Percentiles rank a stretch among this genome's conserved stretches.
These are phyloP conservation scores for Aspergillus ustus DNA, from an alignment of 2,329 filamentous ascomycete species.

Conservation along the genomic window DNA sequence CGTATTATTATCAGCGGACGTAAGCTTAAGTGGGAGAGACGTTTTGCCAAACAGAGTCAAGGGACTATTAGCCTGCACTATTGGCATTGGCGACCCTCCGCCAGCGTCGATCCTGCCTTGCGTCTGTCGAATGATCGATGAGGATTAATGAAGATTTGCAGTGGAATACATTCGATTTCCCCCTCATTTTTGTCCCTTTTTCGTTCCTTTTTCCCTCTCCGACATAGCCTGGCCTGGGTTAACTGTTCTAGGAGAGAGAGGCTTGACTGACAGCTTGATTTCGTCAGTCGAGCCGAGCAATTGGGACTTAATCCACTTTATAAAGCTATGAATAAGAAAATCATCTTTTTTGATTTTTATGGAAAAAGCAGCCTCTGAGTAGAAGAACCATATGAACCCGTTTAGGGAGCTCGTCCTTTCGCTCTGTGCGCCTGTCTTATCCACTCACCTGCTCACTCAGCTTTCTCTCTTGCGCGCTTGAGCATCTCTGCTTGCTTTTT, in stretches of 20 bases:
- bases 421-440: background rate
- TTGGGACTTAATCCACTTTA: background rate
- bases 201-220: constrained; percentile 18
- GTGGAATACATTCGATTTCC: background rate
- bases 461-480: background rate
- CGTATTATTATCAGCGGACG: background rate
- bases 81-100: constrained; percentile 39
- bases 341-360: background rate
- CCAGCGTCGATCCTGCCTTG: constrained; percentile 42
- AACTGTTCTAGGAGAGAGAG: constrained; percentile 23
- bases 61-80: constrained; percentile 44
- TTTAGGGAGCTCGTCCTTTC: background rate
- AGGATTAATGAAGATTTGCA: constrained; percentile 4
- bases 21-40: constrained; percentile 12
- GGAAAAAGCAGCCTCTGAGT: background rate
- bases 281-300: background rate
- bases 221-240: constrained; percentile 11
- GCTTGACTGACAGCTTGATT: constrained; percentile 27
- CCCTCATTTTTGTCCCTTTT: constrained; percentile 17
- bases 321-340: background rate
- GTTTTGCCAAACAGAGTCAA: constrained; percentile 2
- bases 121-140: constrained; percentile 1
- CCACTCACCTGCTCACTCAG: background rate
- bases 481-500: constrained; percentile 7
- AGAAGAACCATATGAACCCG: background rate